Percentiles rank a stretch among this genome's conserved stretches.
Conservation (phyloP, 768 basidiomycete species). For the Naganishia randhawae region DNA sequence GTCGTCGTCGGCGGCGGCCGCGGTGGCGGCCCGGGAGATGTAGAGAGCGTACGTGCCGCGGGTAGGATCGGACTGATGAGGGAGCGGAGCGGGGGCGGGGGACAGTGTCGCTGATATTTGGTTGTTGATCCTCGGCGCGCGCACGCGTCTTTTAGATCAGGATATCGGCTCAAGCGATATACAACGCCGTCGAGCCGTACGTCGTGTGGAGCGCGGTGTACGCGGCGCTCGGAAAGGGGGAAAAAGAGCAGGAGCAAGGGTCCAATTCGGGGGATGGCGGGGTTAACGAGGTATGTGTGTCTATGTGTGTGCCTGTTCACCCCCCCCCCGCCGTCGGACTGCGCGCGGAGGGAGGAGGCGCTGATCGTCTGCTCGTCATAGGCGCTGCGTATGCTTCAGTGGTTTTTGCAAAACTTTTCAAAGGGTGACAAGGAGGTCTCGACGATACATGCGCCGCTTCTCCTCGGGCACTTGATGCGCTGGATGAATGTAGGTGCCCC, state of each 20-base stretch:
- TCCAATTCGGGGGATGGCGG: not conserved
- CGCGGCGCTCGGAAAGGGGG: slow-evolving; percentile 40
- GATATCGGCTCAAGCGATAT: slow-evolving; percentile 81
- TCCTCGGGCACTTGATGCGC: not conserved
- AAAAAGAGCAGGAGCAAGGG: slow-evolving; percentile 29
- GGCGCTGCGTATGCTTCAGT: slow-evolving; percentile 1
- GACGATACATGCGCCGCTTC: not conserved
- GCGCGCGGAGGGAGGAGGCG: not conserved
- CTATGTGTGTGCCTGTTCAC: not conserved
- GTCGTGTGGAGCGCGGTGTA: slow-evolving; percentile 79
- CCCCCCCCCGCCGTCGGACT: not conserved
- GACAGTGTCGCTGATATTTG: no score
- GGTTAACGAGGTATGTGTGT: not conserved
- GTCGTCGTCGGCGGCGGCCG: no score
- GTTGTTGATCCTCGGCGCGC: no score
- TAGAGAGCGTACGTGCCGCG: not conserved
- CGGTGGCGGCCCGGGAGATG: not conserved
- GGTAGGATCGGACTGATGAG: not conserved
- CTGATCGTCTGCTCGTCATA: not conserved
- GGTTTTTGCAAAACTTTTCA: slow-evolving; percentile 5
- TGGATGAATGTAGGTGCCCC: slow-evolving; percentile 16
- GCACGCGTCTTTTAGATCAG: no score
- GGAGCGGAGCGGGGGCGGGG: no score
- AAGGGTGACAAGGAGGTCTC: not conserved
- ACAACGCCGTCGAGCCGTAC: slow-evolving; percentile 74